These are phyloP conservation scores for Cantharellus anzutake DNA, from an alignment of 768 basidiomycete species.

Conservation along the genomic window DNA sequence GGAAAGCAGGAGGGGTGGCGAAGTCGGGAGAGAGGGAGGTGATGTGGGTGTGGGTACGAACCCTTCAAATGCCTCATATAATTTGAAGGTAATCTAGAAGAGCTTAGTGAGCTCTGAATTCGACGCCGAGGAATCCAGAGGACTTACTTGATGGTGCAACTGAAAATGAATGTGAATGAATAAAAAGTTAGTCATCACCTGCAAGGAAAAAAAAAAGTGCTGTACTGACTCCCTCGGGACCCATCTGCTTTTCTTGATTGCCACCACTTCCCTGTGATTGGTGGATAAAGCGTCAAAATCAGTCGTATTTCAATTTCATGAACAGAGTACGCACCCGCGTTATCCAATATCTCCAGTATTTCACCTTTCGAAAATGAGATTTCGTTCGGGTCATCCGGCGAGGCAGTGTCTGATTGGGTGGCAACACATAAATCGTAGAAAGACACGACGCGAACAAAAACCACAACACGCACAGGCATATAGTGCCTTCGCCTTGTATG, in stretches of 20 bases:
- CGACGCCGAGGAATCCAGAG: background rate
- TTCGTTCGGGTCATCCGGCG: conserved; percentile 88
- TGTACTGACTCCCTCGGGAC: conserved; percentile 10
- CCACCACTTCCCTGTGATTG: conserved; percentile 55
- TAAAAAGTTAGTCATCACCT: background rate
- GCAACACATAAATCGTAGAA: background rate
- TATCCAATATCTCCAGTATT: conserved; percentile 79
- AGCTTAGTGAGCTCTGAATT: background rate
- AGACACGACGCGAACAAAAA: conserved; percentile 2
- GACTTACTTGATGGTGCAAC: conserved; percentile 11
- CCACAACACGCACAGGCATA: conserved; percentile 53
- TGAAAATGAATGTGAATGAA: background rate
- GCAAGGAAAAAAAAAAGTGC: background rate
- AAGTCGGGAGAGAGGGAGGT: background rate
- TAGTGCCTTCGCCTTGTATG: conserved; percentile 71
- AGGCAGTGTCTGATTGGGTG: conserved; percentile 55
- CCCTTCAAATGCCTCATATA: background rate
- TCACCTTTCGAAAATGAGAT: conserved; percentile 89
- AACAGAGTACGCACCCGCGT: conserved; percentile 27
- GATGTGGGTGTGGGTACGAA: background rate
- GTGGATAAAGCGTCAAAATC: no score
- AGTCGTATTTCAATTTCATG: no score
- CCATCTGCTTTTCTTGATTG: conserved; percentile 69
- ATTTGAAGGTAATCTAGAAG: conserved; percentile 9
- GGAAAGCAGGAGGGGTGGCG: background rate